Conservation (phyloP, 2,329 filamentous ascomycete species). For the Microdochium bolleyi region DNA sequence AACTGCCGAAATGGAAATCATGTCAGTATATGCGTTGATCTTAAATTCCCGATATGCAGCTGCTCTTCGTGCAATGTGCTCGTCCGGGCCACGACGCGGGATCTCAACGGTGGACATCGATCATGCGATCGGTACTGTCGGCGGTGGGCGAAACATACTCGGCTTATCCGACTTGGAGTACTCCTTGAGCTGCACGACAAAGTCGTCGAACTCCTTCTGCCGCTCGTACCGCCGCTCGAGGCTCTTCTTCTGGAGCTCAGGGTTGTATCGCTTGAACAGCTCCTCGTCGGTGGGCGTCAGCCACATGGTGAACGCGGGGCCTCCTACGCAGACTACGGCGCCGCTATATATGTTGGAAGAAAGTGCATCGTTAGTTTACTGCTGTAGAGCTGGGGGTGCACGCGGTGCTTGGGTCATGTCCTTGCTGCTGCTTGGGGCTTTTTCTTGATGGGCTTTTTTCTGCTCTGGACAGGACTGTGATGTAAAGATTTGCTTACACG, state of each 20-base stretch:
- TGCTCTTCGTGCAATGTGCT: too few species aligned
- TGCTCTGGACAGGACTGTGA: too few species aligned
- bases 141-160: conserved; percentile 46
- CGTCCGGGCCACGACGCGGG: too few species aligned
- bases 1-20: conserved; percentile 18
- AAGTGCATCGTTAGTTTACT: conserved; percentile 2
- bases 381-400: conserved; percentile 1
- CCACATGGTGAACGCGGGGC: conserved; percentile 75
- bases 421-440: conserved; percentile 4
- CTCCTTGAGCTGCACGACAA: conserved; percentile 75
- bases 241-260: conserved; percentile 82
- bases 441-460: background rate
- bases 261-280: conserved; percentile 86
- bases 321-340: conserved; percentile 65
- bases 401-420: conserved; percentile 1
- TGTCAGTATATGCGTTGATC: background rate
- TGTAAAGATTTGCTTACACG: conserved; percentile 42
- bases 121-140: too few species aligned
- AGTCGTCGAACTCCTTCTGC: conserved; percentile 83
- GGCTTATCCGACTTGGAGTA: conserved; percentile 88
- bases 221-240: conserved; percentile 69
- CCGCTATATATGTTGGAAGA: conserved; percentile 44
- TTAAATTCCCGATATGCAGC: too few species aligned
- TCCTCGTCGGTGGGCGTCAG: conserved; percentile 83
- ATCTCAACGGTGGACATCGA: too few species aligned